Conservation (phyloP, 805 yeast species). For the Cyberlindnera misumaiensis region DNA sequence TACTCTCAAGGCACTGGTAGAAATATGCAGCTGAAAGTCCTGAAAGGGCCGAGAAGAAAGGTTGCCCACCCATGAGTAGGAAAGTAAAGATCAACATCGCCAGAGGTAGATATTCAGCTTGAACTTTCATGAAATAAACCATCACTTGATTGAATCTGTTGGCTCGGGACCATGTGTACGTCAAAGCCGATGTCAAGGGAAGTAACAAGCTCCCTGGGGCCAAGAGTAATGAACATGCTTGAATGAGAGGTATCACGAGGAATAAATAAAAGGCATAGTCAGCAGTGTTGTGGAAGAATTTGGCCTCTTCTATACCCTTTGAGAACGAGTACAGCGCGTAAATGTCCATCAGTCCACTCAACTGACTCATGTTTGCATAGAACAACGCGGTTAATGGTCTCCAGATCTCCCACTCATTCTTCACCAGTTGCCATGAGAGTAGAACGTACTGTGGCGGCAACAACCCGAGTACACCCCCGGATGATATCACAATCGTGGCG, state of each 20-base stretch:
- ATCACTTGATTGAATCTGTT: conserved; percentile 44
- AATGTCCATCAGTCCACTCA: conserved; percentile 43
- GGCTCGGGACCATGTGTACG: conserved; percentile 54
- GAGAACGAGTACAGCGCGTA: conserved; percentile 54
- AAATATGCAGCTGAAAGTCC: conserved; percentile 52
- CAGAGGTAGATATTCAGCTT: conserved; percentile 52
- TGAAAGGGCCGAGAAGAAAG: conserved; percentile 35
- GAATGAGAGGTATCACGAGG: conserved; percentile 40
- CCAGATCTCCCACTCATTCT: conserved; percentile 34
- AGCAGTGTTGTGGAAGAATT: conserved; percentile 39
- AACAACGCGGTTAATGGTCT: conserved; percentile 45
- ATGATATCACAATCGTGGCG: conserved; percentile 40
- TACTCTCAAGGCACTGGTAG: conserved; percentile 54
- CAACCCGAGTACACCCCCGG: conserved; percentile 27
- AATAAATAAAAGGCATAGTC: conserved; percentile 52
- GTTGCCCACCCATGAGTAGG: conserved; percentile 34
- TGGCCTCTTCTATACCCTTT: conserved; percentile 47
- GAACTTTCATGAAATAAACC: conserved; percentile 48
- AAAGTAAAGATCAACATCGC: conserved; percentile 37
- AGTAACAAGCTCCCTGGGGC: conserved; percentile 24
- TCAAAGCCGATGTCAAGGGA: conserved; percentile 45
- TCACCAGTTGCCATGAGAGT: conserved; percentile 24
- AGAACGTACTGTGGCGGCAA: conserved; percentile 19
- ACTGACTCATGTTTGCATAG: conserved; percentile 34
- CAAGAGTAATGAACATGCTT: conserved; percentile 29